phyloP scores from a whole-genome alignment of 768 basidiomycete genomes.

The Macrolepiota albuminosa region DNA sequence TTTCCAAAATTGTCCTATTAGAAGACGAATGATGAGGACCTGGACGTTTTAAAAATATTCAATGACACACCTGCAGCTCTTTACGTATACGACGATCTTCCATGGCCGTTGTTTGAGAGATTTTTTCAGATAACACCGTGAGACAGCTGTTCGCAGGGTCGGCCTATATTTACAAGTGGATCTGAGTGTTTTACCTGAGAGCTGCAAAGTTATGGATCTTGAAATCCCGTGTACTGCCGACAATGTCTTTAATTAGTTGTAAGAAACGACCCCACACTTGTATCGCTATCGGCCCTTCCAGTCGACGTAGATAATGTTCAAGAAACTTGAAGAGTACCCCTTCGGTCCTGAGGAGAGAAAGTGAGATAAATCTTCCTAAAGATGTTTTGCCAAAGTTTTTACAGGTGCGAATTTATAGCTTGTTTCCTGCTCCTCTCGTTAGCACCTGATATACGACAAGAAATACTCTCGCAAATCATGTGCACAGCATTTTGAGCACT shows the following conservation, averaged over 20 bases:
- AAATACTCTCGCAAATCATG: constrained; percentile 83
- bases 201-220: constrained; percentile 67
- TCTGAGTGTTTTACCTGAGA: constrained; percentile 50
- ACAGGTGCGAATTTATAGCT: constrained; percentile 66
- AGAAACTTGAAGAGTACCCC: constrained; percentile 76
- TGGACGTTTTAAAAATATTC: neutral
- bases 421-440: constrained; percentile 60
- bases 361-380: neutral
- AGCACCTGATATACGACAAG: constrained; percentile 47
- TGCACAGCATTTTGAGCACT: constrained; percentile 86
- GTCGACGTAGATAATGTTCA: constrained; percentile 73
- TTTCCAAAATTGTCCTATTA: constrained; percentile 77
- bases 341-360: constrained; percentile 51
- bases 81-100: constrained; percentile 86
- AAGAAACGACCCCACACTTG: constrained; percentile 88
- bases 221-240: constrained; percentile 60
- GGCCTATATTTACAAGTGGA: neutral
- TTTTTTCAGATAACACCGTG: constrained; percentile 73
- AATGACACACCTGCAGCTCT: constrained; percentile 70
- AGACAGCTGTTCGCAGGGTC: constrained; percentile 49
- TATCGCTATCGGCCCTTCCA: constrained; percentile 88
- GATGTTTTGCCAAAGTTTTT: constrained; percentile 21
- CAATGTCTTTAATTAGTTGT: constrained; percentile 73
- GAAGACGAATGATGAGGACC: neutral
- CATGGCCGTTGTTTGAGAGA: constrained; percentile 84